Base-by-base conservation (phyloP, 2,329 filamentous ascomycete species). In the Pseudogymnoascus sp. region DNA sequence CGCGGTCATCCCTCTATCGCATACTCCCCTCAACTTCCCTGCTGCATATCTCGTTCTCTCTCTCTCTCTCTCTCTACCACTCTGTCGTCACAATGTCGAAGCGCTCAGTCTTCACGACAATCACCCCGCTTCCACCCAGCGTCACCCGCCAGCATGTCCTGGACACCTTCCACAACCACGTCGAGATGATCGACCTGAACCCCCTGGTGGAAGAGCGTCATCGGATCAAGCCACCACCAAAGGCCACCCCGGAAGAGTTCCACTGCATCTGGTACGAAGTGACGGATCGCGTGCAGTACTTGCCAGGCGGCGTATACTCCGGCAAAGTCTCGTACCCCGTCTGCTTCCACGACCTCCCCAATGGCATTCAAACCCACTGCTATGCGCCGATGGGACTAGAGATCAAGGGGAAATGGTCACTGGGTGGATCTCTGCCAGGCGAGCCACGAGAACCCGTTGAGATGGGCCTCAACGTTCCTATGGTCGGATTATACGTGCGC, bases 141-240 rank as follows among this genome's bases (percentile, higher is more conserved):
- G 83, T 95, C 67, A 80, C 85, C 59, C 84, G 90, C 62, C 81
- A 88, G 68, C 82, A 84, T n/a, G 90, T 90, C 44, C 74, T 96
- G 67, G 81, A 84, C 62, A 90, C 90, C 68, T 85, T 96, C 34
- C 90, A 91, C 74, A 82, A 89, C 74, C 91, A 96, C 76, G 74
- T 82, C 60, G 87, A 87, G 69, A 96, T 96, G 88, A 96, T 96
- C 71, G 88, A 93, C 72, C 79, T 96, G 64, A 96, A 96, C 74
- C 91, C 91, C 1, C 81, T 96, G 59, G 88, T 96, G 63, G 85
- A 89, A 66, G 86, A 89, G 65, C 84, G 90, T 64, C 82, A 87
- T 68, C 81, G 80, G 34, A 90, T 90, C 75, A 81, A 83, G 56
- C 81, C 90, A 1, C 90, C 91, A 0, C 71, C 81, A 23, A 82